These are phyloP conservation scores for Neopestalotiopsis clavispora DNA, from an alignment of 2,329 filamentous ascomycete species.

Conservation along the genomic window DNA sequence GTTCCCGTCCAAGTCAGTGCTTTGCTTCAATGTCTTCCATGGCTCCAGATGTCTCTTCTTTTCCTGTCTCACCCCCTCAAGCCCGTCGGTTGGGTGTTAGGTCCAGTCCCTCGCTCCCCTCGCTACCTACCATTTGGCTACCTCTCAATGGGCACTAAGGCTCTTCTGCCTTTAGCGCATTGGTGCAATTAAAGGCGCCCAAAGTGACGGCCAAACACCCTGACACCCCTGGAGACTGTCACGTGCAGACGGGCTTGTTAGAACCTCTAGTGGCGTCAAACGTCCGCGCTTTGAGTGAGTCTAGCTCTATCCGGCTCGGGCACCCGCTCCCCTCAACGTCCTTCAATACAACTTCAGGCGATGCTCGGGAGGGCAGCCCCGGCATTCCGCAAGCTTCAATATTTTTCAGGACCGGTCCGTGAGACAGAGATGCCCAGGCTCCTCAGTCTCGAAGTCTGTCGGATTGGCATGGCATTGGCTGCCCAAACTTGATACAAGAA, in stretches of 20 bases:
- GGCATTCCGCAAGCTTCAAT: background rate
- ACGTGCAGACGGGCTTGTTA: slow-evolving; percentile 9
- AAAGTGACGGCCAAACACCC: background rate
- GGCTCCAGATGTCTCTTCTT: background rate
- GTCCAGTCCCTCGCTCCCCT: background rate
- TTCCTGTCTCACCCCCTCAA: background rate
- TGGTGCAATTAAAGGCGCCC: slow-evolving; percentile 13
- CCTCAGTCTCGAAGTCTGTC: background rate
- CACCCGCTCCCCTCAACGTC: slow-evolving; percentile 10
- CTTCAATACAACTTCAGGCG: slow-evolving; percentile 13
- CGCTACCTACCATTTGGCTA: background rate
- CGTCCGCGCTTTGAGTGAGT: slow-evolving; percentile 7
- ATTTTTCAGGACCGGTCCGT: background rate
- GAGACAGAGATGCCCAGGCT: background rate
- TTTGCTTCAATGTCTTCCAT: no score
- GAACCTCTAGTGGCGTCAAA: slow-evolving; percentile 9
- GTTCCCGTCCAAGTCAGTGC: no score
- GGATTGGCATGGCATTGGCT: background rate
- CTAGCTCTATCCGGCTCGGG: slow-evolving; percentile 5
- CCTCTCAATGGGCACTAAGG: background rate
- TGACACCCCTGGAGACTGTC: slow-evolving; percentile 12
- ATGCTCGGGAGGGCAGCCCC: background rate
- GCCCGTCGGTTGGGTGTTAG: no score
- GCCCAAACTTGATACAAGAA: background rate
- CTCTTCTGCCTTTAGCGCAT: slow-evolving; percentile 9